Base-by-base conservation (phyloP, 495 filamentous ascomycete genomes). In the Podospora pseudoanserina region DNA sequence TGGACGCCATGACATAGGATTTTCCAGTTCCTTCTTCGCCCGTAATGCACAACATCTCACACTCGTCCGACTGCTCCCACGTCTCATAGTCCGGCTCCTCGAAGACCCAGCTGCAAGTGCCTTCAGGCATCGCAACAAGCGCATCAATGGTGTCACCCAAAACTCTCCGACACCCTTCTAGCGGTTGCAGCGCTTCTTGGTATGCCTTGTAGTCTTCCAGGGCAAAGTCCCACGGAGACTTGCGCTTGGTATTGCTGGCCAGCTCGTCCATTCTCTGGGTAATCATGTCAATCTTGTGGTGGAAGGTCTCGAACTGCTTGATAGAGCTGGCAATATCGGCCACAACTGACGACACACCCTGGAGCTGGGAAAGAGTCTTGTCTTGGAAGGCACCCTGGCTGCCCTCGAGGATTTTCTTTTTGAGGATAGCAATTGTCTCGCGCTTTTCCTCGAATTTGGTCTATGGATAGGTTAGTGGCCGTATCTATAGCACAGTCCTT, bases 331-430 rank as follows among this genome's bases (percentile, higher is more conserved):
- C 44, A 54, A 76, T 74, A 49, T 58, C 65, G 9, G 49, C 23
- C 26, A 76, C 20, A 4, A 72, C 65, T 20, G 30, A 56, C 1
- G 68, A 65, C 13, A 74, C 65, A 32, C 68, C 63, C 13, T 74
- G 60, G 5, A 76, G 67, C 56, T 71, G 66, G 2, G 62, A 66
- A 15, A 76, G 63, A 0, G 74, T 68, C 68, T 70, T 73, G 63
- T 76, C 74, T 62, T 76, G 74, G 64, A 76, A 76, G 13, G 67
- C 70, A 5, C 57, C 74, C 28, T 74, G 72, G 65, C 70, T 72
- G 62, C 67, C 74, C 63, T 76, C 74, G 30, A 76, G 53, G 9
- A 74, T 71, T 62, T 76, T 76, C 62, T 64, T 67, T 65, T 76
- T 76, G 5, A 71, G 39, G 4, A 32, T 39, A 16, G 74, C 67